Evolutionary conservation across 2,329 filamentous ascomycete genomes (phyloP).

Genomic region (Colletotrichum salicis): DNA sequence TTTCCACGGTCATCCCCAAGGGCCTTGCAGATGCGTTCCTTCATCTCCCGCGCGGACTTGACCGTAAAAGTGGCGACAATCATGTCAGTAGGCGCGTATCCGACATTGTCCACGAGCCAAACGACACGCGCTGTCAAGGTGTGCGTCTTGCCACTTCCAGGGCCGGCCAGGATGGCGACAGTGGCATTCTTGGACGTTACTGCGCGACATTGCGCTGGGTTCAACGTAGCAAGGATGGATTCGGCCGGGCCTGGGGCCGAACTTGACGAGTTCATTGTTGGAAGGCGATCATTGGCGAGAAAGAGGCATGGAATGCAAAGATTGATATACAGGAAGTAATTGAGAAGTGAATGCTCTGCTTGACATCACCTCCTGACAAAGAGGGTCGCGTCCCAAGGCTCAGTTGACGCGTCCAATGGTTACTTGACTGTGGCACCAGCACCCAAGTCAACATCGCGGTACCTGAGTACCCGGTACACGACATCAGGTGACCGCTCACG

Average conservation of each 20-base stretch:
- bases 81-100: constrained; percentile 84
- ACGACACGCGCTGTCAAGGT: constrained; percentile 93
- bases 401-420: constrained; percentile 12
- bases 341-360: not conserved
- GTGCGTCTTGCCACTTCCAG: constrained; percentile 89
- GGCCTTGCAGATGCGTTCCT: constrained; percentile 82
- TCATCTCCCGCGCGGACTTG: constrained; percentile 95
- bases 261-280: constrained; percentile 32
- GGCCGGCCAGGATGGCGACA: constrained; percentile 74
- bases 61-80: constrained; percentile 97
- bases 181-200: constrained; percentile 64
- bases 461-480: not conserved
- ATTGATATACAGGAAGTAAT: not conserved
- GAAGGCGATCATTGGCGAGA: constrained; percentile 6
- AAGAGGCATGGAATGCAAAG: not conserved
- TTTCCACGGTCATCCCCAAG: constrained; percentile 81
- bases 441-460: not conserved
- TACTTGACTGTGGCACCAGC: not conserved
- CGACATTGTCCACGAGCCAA: constrained; percentile 80
- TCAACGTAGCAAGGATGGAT: constrained; percentile 60
- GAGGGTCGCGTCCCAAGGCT: not conserved
- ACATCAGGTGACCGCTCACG: constrained; percentile 12
- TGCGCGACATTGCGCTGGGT: constrained; percentile 65
- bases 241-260: constrained; percentile 33
- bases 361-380: not conserved